These are phyloP conservation scores for Rhynchosporium secalis DNA, from an alignment of 2,329 filamentous ascomycete species.

Conservation along the genomic window DNA sequence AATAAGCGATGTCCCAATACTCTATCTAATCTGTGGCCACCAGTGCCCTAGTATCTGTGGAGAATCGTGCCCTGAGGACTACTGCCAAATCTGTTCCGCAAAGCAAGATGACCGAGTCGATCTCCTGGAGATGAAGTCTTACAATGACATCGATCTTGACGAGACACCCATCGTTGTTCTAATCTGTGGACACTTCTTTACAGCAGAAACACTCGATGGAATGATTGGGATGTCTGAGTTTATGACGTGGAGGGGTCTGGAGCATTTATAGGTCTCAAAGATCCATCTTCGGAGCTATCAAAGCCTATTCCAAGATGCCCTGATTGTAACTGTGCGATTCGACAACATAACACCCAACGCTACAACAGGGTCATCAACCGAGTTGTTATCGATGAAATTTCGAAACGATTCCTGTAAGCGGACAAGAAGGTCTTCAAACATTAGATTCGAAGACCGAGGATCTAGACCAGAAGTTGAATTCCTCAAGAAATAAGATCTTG, in stretches of 20 bases:
- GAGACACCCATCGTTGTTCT: conserved; percentile 61
- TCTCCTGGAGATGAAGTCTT: conserved; percentile 53
- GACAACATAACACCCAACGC: conserved; percentile 40
- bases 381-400: conserved; percentile 32
- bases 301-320: conserved; percentile 6
- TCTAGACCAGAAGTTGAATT: neutral
- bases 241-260: conserved; percentile 47
- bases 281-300: neutral
- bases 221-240: conserved; percentile 54
- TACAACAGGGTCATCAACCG: conserved; percentile 43
- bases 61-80: conserved; percentile 56
- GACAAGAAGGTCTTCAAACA: conserved; percentile 19
- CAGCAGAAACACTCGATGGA: conserved; percentile 59
- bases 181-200: conserved; percentile 63
- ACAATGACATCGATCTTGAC: conserved; percentile 57
- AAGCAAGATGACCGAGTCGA: conserved; percentile 48
- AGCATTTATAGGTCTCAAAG: conserved; percentile 1
- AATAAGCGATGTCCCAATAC: conserved; percentile 41
- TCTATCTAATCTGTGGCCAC: neutral
- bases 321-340: conserved; percentile 23
- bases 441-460: neutral
- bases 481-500: neutral
- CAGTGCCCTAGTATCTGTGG: conserved; percentile 41
- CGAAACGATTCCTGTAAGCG: conserved; percentile 41
- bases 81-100: conserved; percentile 57